Base-by-base conservation (phyloP, 768 basidiomycete species). In the Calvatia gigantea region DNA sequence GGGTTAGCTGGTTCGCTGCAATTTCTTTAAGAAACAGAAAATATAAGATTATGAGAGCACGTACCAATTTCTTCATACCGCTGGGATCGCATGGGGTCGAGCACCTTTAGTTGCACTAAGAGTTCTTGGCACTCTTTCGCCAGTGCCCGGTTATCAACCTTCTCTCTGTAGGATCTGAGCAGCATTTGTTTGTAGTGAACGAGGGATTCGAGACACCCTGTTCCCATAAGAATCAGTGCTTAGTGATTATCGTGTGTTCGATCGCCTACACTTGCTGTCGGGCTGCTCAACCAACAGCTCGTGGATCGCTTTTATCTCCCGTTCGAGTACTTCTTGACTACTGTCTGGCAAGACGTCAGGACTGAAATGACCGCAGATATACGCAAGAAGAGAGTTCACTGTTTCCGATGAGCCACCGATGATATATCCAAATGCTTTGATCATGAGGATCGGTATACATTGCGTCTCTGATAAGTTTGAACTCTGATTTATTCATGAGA, bases 361-460 rank as follows among this genome's bases (percentile, higher is more conserved):
- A 60, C 42, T 61, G 32, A 46, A 41, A 35, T 28, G 28, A 29
- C 33, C 32, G n/a, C 19, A 14, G 37, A 29, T 17, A 51, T 27
- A n/a, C 33, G 27, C 23, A 35, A 35, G 21, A 41, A 28, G 28
- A 15, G 15, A 17, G 60, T 78, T 57, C 64, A 87, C 94, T 87
- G 59, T 81, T 70, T 6, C 92, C 93, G 50, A 98, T 81, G 2
- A 99, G 78, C 94, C 96, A 98, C n/a, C 94, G 84, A 65, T 98
- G 97, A 68, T 98, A 99, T 55, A 99, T 84, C 97, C 97, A 99
- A 0, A 91, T 93, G 58, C 92, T 94, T 69, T 98, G 96, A 69
- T 98, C 96, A 42, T 85, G 84, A 3, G 97, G 97, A 64, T 98
- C 95, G 0, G 95, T 97, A 71, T 94, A 99, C 74, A 98, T 83